Conservation (phyloP, 2,329 filamentous ascomycete species). For the Rhinocladiella similis region DNA sequence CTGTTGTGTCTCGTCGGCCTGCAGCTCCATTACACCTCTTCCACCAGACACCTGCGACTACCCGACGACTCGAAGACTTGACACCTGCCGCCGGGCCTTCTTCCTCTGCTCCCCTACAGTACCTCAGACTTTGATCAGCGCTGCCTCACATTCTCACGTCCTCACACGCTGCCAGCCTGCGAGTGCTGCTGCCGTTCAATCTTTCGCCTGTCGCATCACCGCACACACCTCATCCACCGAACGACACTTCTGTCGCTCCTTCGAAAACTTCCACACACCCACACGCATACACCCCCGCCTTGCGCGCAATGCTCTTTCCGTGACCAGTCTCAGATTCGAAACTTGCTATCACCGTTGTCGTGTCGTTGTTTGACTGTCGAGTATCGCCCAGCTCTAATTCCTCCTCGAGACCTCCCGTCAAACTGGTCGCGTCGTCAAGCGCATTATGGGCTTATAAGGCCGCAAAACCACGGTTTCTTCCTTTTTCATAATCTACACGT, state of each 20-base stretch:
- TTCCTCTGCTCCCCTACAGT: conserved; percentile 2
- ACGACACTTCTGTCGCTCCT: background rate
- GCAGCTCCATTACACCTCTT: conserved; percentile 8
- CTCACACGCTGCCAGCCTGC: conserved; percentile 4
- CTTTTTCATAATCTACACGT: conserved; percentile 4
- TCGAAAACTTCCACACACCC: background rate
- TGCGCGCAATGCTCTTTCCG: conserved; percentile 15
- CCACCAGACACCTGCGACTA: conserved; percentile 19
- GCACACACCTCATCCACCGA: background rate
- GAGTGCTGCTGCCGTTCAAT: conserved; percentile 4
- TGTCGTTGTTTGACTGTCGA: conserved; percentile 6
- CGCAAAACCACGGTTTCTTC: conserved; percentile 13
- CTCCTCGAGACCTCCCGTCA: background rate
- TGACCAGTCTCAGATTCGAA: background rate
- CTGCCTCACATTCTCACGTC: conserved; percentile 7
- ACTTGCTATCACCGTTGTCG: background rate
- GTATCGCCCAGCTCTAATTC: background rate
- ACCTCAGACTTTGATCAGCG: background rate
- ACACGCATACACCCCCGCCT: background rate
- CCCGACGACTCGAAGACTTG: conserved; percentile 24
- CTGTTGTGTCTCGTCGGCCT: conserved; percentile 12
- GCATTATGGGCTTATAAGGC: conserved; percentile 22
- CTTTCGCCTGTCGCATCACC: background rate
- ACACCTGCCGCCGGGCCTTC: conserved; percentile 22
- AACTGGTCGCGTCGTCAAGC: conserved; percentile 8